These are phyloP conservation scores for Pseudocercospora cruenta DNA, from an alignment of 2,329 filamentous ascomycete genomes.

Conservation along the genomic window DNA sequence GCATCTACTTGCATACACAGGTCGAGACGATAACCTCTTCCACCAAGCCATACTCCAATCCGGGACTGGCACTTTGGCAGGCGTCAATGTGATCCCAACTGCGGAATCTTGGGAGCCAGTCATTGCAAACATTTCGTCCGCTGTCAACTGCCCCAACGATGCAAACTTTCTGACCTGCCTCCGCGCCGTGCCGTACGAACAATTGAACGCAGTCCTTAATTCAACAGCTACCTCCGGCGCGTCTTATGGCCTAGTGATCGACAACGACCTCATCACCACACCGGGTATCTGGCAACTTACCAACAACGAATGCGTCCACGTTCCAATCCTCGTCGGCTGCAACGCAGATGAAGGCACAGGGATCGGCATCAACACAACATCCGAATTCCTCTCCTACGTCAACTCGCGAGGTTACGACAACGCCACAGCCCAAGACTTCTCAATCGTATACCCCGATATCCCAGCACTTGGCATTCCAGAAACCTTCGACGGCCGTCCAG, in stretches of 20 bases:
- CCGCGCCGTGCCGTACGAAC: constrained; percentile 24
- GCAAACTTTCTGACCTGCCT: constrained; percentile 43
- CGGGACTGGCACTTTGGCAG: constrained; percentile 38
- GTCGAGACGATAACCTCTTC: constrained; percentile 59
- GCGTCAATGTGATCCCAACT: constrained; percentile 33
- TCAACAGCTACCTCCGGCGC: constrained; percentile 28
- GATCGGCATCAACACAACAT: constrained; percentile 35
- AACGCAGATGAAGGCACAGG: constrained; percentile 35
- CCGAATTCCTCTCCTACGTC: constrained; percentile 28
- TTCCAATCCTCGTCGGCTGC: constrained; percentile 34
- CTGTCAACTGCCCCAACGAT: constrained; percentile 25
- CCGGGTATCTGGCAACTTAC: constrained; percentile 26
- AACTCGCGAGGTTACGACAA: constrained; percentile 31
- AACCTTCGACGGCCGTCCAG: constrained; percentile 28
- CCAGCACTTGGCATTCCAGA: constrained; percentile 33
- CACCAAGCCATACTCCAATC: constrained; percentile 56
- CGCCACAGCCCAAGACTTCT: constrained; percentile 41
- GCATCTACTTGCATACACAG: constrained; percentile 59
- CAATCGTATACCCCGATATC: constrained; percentile 38
- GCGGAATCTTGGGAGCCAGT: constrained; percentile 31
- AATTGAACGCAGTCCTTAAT: constrained; percentile 34
- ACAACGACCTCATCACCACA: constrained; percentile 34
- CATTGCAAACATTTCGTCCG: constrained; percentile 33
- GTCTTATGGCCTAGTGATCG: constrained; percentile 28
- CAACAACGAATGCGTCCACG: constrained; percentile 32